Evolutionary conservation across 2,329 filamentous ascomycete species (phyloP), one percentile per base, ranked within the genome.

Genomic region (Epichloe sylvatica): DNA sequence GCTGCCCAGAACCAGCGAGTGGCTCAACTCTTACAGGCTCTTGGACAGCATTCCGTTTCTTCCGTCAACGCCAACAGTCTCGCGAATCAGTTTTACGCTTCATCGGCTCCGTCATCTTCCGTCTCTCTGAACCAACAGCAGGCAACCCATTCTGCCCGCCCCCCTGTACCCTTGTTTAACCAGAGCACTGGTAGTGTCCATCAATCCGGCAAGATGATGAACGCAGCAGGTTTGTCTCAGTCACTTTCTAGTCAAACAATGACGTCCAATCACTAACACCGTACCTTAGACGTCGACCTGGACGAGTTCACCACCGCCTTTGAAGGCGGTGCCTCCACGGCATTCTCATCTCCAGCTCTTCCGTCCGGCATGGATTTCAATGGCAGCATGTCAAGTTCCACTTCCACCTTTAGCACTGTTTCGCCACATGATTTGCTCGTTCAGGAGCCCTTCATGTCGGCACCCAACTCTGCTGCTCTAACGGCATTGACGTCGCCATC

Each of bases 401-500:
- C 67, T 33, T 72, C 70, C 61, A 76, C 79, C 62, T 62, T 80
- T 62, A 78, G 76, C 59, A 95, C 89, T 40, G 78, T 95, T 54
- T 95, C 89, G 53, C 89, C 89, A 19, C 83, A 86, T 66, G 88
- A 95, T 60, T 73, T 94, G 56, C 70, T 84, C 56, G 73, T 90
- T 58, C 78, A 80, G 57, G 80, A 86, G 60, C 73, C 76, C 52
- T 80, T 80, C 60, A 73, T 79, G 62, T 94, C 87, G 54, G 80
- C 87, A 37, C 89, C 89, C 33, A 86, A 86, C 61, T 94, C 89
- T 2, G 76, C 83, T 44, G 81, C 86, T 35, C 80, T 92, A 62
- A 94, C 89, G 36, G 81, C 88, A 55, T 63, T 95, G 66, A 94
- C 88, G 51, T 92, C 89, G 52, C 89, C 89, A 42, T 86, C 84